Evolutionary conservation across 441 rosid genomes (phyloP), one percentile per base, ranked within the genome.

Genomic region (Viola pubescens): DNA sequence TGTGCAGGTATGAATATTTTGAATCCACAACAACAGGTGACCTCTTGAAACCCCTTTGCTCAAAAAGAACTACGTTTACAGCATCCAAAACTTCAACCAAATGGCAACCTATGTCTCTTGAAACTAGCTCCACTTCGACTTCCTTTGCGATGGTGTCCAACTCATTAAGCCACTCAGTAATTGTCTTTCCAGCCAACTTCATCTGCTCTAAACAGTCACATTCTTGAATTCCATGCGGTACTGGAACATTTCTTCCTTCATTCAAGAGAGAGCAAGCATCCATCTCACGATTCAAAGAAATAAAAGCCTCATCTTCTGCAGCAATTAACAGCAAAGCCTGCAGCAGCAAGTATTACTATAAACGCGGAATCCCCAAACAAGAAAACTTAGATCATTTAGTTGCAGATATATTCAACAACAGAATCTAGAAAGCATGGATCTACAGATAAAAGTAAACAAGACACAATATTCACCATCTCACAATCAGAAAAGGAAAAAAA

Each of bases 221-320:
- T 60, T 73, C 77, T 61, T 51, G 73, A 56, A 60, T 19, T 63
- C 73, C 78, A 64, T 76, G 58, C 16, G 76, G 68, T 50, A 55
- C 71, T 51, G 75, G 64, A 54, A 67, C 67, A 70, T 65, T 68
- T 74, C 66, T 70, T 73, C 81, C 77, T 72, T 83, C 96, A 8
- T 59, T 78, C 41, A 57, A 49, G 59, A 82, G 64, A 7, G 80
- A 85, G 54, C 38, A 44, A 66, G 86, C 81, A 66, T 89, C 92
- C 69, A 70, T 73, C 70, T 89, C 80, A 63, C 74, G 69, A 71
- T 83, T 77, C 48, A 69, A 61, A 70, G 83, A 77, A 73, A 78
- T 26, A 54, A 75, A 85, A 44, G 90, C 92, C 75, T 87, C 95
- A 77, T 89, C 97, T 70, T 89, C 97, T 63, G 89, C 95, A 58